Conservation (phyloP, 192 early-diverging fungal species). For the Coemansia sp. region DNA sequence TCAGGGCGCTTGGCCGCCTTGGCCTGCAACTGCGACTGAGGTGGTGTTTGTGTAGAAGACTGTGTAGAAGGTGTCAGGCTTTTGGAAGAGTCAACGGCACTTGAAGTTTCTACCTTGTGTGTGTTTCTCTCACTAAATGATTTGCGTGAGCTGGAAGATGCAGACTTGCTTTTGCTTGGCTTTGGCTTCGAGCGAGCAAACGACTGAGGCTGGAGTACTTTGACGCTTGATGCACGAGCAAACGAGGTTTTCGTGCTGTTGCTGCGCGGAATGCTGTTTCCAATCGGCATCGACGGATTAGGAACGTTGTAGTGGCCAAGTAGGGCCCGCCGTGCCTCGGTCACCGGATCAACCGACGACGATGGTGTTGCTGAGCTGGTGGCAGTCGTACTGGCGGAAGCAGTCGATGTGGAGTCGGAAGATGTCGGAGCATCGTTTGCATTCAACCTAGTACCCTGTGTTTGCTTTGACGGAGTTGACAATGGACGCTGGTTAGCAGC, state of each 20-base stretch:
- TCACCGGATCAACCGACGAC: slow-evolving; percentile 24
- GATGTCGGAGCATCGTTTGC: neutral
- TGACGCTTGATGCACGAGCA: slow-evolving; percentile 35
- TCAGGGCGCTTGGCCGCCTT: neutral
- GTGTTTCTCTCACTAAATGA: neutral
- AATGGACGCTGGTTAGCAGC: neutral
- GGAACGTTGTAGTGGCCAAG: slow-evolving; percentile 43
- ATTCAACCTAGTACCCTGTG: neutral
- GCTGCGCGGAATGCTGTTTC: slow-evolving; percentile 41
- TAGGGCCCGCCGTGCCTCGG: slow-evolving; percentile 42
- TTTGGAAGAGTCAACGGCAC: neutral
- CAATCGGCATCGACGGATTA: slow-evolving; percentile 21
- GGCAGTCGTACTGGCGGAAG: neutral
- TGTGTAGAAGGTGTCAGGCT: neutral
- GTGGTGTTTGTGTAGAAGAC: neutral
- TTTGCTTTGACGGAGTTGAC: neutral
- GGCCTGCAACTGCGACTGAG: neutral
- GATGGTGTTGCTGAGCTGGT: neutral
- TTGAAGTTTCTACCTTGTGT: neutral
- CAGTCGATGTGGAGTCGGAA: neutral
- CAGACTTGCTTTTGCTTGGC: neutral
- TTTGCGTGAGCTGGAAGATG: slow-evolving; percentile 1
- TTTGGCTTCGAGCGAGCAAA: slow-evolving; percentile 27
- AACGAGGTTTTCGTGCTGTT: neutral
- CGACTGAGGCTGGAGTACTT: slow-evolving; percentile 37